Conservation (phyloP, 768 basidiomycete species). For the Rhodotorula babjevae region DNA sequence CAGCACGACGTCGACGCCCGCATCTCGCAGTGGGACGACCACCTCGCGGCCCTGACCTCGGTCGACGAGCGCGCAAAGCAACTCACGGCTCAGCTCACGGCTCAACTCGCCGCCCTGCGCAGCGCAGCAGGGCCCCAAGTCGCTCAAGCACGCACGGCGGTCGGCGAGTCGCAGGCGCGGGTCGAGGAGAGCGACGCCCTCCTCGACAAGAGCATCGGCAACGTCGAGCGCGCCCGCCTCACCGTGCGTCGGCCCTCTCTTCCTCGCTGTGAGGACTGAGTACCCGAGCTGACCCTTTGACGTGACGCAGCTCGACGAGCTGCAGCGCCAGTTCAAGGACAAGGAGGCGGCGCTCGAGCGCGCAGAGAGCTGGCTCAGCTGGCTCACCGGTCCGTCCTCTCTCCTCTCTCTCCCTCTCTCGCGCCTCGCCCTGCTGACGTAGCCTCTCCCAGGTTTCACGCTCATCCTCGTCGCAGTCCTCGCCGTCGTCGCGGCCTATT, state of each 20-base stretch:
- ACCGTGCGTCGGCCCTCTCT: neutral
- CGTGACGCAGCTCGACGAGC: neutral
- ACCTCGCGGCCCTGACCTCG: neutral
- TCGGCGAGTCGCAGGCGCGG: neutral
- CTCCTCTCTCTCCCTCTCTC: neutral
- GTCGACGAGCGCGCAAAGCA: neutral
- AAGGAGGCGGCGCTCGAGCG: conserved; percentile 3
- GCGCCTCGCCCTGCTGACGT: neutral
- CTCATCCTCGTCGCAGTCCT: neutral
- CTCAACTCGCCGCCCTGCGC: neutral
- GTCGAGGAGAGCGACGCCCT: neutral
- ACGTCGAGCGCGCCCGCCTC: neutral
- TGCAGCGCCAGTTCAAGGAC: neutral
- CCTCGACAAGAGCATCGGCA: neutral
- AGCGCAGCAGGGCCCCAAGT: neutral
- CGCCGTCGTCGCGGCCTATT: neutral
- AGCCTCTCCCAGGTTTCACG: neutral
- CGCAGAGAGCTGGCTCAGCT: neutral
- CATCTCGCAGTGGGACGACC: neutral
- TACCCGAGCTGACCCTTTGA: neutral
- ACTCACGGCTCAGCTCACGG: neutral
- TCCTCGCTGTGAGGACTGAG: neutral
- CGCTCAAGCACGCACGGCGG: neutral
- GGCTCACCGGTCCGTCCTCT: neutral
- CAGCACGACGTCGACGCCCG: neutral